phyloP scores from a whole-genome alignment of 2,329 filamentous ascomycete genomes.

The Hypoxylon sp. region DNA sequence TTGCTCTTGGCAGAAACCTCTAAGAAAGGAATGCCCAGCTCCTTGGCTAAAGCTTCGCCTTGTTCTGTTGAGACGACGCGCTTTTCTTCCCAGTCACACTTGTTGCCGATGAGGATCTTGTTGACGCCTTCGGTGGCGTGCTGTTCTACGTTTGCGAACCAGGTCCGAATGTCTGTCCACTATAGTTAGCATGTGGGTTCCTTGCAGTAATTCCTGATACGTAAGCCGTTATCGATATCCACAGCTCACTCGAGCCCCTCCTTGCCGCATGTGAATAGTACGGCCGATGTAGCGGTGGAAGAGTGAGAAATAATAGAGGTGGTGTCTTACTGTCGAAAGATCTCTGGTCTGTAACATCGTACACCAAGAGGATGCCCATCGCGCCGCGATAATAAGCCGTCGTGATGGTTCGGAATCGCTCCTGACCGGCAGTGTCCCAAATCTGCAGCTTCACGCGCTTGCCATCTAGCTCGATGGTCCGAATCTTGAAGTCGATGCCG shows the following conservation, averaged over 20 bases:
- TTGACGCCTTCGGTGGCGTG: slow-evolving; percentile 99
- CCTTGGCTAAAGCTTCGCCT: slow-evolving; percentile 92
- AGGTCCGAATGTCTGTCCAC: slow-evolving; percentile 90
- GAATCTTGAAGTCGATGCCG: slow-evolving; percentile 99
- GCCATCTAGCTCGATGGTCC: slow-evolving; percentile 98
- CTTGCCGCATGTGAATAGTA: background rate
- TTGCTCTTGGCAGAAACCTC: slow-evolving; percentile 99
- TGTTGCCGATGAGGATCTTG: slow-evolving; percentile 99
- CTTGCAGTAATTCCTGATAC: slow-evolving; percentile 13
- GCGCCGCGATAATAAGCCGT: slow-evolving; percentile 98
- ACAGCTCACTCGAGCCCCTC: slow-evolving; percentile 28
- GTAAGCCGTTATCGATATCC: slow-evolving; percentile 13
- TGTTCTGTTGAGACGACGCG: slow-evolving; percentile 92
- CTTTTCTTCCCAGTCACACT: slow-evolving; percentile 99
- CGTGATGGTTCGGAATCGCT: slow-evolving; percentile 98
- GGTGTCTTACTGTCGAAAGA: slow-evolving; percentile 85
- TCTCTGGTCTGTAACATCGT: slow-evolving; percentile 97
- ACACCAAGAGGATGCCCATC: slow-evolving; percentile 97
- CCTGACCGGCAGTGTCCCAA: slow-evolving; percentile 98
- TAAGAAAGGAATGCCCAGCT: slow-evolving; percentile 97
- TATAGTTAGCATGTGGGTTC: slow-evolving; percentile 40
- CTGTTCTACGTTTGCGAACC: slow-evolving; percentile 99
- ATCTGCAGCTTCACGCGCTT: slow-evolving; percentile 99
- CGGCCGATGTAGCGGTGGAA: background rate
- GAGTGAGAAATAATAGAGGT: background rate